phyloP scores from a whole-genome alignment of 139 green algal species.

The Chlorella vulgaris region DNA sequence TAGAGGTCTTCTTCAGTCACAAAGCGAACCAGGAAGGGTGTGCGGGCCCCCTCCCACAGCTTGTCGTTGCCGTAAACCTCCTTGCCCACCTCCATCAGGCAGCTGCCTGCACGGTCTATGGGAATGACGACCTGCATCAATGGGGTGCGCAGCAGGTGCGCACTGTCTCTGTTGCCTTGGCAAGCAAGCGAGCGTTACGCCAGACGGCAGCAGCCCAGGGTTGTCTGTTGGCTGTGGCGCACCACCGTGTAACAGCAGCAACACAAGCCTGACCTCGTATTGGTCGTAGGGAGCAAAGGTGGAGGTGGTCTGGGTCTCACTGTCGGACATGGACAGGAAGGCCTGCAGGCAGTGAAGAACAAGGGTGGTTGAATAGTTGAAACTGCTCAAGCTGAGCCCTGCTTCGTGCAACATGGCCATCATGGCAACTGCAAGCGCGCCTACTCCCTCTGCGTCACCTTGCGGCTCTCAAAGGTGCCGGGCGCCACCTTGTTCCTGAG shows the following conservation, averaged over 20 bases:
- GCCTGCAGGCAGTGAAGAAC: not conserved
- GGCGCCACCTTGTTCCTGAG: constrained; percentile 26
- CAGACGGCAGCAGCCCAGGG: too few species aligned
- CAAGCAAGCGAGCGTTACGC: too few species aligned
- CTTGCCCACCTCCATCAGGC: constrained; percentile 46
- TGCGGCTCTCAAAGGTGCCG: constrained; percentile 48
- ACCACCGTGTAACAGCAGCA: too few species aligned
- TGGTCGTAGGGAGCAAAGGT: constrained; percentile 69
- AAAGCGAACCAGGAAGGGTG: constrained; percentile 65
- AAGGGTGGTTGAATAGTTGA: not conserved
- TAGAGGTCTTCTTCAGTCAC: constrained; percentile 63
- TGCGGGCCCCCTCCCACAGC: constrained; percentile 58
- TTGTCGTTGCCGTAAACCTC: constrained; percentile 51
- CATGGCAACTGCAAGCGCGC: not conserved
- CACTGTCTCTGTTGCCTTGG: not conserved
- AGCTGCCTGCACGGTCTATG: constrained; percentile 55
- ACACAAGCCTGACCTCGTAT: constrained; percentile 69
- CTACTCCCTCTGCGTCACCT: not conserved
- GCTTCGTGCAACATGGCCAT: not conserved
- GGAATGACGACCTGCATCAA: constrained; percentile 70
- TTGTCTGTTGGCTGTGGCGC: too few species aligned
- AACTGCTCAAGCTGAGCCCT: not conserved
- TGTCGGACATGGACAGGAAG: constrained; percentile 37
- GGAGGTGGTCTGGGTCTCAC: constrained; percentile 27
- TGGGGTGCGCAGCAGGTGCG: constrained; percentile 33